Evolutionary conservation across 352 stramenopile genomes (phyloP).

Genomic region (Pythium biforme): DNA sequence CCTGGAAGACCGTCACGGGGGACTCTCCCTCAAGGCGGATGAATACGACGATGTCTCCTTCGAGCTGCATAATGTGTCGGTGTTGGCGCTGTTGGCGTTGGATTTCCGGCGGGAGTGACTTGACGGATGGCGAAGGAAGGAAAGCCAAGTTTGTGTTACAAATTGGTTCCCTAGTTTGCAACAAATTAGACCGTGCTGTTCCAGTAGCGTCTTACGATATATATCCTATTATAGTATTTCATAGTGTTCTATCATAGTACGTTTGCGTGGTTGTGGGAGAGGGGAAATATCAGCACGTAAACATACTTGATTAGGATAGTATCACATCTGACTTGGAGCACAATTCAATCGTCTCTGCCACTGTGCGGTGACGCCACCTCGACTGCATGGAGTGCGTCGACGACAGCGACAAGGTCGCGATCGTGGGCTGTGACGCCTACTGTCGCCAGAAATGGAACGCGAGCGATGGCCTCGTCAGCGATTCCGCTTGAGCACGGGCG

Average conservation of each 20-base stretch:
- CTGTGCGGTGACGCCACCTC: too few species aligned
- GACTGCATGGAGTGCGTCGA: too few species aligned
- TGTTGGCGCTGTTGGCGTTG: not conserved
- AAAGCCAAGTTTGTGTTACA: constrained; percentile 3
- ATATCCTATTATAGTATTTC: not conserved
- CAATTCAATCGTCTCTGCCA: too few species aligned
- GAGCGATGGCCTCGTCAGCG: too few species aligned
- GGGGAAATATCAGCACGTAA: not conserved
- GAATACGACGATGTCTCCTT: constrained; percentile 52
- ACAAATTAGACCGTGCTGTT: not conserved
- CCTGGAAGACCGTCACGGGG: constrained; percentile 48
- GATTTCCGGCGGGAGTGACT: constrained; percentile 1
- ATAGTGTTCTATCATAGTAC: not conserved
- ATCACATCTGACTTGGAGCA: too few species aligned
- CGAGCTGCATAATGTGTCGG: constrained; percentile 32
- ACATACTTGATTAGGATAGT: not conserved
- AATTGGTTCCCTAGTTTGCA: not conserved
- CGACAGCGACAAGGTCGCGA: too few species aligned
- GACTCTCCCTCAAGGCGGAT: constrained; percentile 45
- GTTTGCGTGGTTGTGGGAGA: not conserved
- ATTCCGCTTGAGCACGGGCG: too few species aligned
- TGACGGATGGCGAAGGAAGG: constrained; percentile 7
- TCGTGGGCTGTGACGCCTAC: too few species aligned
- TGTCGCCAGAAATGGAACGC: too few species aligned
- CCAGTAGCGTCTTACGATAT: not conserved